A percentile compares a stretch with the other conserved stretches of the same genome.
Conservation (phyloP, 1,284 basidiomycete genomes). For the Heterobasidion irregulare region DNA sequence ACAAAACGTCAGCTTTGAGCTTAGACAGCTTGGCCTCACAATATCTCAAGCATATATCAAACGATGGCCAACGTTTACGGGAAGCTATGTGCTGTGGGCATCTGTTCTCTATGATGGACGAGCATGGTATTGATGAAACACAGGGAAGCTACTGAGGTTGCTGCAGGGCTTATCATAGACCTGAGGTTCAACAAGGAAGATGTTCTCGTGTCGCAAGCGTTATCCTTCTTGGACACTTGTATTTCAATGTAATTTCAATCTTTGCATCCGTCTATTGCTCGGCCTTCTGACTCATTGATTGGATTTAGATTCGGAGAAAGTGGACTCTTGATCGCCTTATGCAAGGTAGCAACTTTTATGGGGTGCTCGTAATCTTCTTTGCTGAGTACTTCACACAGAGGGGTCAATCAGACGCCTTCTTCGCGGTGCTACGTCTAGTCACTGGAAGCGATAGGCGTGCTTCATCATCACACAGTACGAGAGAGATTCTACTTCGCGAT, state of each 20-base stretch:
- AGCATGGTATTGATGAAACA: background rate
- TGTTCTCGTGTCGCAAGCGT: conserved; percentile 45
- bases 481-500: conserved; percentile 49
- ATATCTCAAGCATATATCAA: conserved; percentile 54
- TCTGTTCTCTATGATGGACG: background rate
- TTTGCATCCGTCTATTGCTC: background rate
- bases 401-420: conserved; percentile 31
- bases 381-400: conserved; percentile 1
- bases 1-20: conserved; percentile 50
- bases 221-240: conserved; percentile 41
- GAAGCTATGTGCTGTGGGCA: conserved; percentile 43
- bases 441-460: conserved; percentile 25
- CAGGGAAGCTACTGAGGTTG: conserved; percentile 40
- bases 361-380: background rate
- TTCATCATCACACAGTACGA: conserved; percentile 26
- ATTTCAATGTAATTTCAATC: conserved; percentile 35
- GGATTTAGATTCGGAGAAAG: conserved; percentile 39
- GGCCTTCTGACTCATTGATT: background rate
- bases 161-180: conserved; percentile 36
- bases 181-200: conserved; percentile 47
- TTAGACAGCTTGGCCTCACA: conserved; percentile 54
- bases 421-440: conserved; percentile 42
- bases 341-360: conserved; percentile 34
- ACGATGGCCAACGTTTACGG: conserved; percentile 43
- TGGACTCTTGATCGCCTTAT: conserved; percentile 46